Base-by-base conservation (phyloP, 306 rosid genomes). In the Spatholobus suberectus region DNA sequence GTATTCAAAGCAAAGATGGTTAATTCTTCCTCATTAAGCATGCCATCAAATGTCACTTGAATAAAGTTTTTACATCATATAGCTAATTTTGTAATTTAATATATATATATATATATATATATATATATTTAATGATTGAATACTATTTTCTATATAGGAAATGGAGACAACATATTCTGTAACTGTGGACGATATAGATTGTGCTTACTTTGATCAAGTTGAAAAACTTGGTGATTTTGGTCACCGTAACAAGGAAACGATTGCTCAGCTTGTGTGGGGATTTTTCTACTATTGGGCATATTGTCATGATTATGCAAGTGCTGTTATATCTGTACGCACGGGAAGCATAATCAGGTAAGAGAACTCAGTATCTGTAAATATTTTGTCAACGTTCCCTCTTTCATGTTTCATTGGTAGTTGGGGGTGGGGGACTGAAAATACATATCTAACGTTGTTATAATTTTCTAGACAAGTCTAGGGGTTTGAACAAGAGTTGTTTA, bases 231-330 rank as follows among this genome's bases (percentile, higher is more conserved):
- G 57, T 73, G 83, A 82, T 82, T 96, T 90, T 83, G 98, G 98
- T 75, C 82, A 47, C 18, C 81, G 27, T 13, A 96, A 96, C 89
- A 93, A 72, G 83, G 97, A 96, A 85, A 85, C 89, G 1, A 85
- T 96, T 87, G 89, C 92, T 83, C 94, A 87, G 69, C 97, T 96
- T 46, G 98, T 96, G 81, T 91, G 98, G 98, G 97, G 88, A 6
- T 96, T 96, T 87, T 96, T 96, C 92, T 81, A 87, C 82, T 94
- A 96, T 81, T 96, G 99, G 99, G 99, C 99, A 24, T 96, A 92
- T 83, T 37, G 90, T 73, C 99, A 96, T 86, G 99, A 96, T 82
- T 96, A 92, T 38, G 86, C 98, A 54, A 88, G 88, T 75, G 23
- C 96, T 4, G 99, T 96, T 65, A 82, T 96, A 85, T 96, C 99